Percentiles rank a stretch among this genome's conserved stretches.
Evolutionary conservation across 2,329 filamentous ascomycete species (phyloP).

Genomic region (Fusarium humuli): DNA sequence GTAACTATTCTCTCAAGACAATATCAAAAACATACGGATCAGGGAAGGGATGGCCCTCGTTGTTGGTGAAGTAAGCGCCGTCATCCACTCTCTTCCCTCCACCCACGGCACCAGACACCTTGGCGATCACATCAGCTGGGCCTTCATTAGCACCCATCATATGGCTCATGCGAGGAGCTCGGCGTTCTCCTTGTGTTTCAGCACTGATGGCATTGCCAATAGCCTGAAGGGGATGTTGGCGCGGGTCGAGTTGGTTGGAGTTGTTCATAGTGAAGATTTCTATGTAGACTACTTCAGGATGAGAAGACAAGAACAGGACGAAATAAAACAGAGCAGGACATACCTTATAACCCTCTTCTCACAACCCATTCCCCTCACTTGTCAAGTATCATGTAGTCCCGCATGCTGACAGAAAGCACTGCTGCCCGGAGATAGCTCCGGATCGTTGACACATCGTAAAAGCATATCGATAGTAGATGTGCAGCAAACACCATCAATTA

Average conservation of each 20-base stretch:
- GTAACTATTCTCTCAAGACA: rapidly evolving
- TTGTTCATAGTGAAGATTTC: not conserved
- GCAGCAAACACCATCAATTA: not conserved
- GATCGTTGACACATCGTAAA: not conserved
- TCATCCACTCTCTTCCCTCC: constrained; percentile 14
- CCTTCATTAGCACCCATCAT: constrained; percentile 5
- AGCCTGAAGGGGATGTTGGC: constrained; percentile 1
- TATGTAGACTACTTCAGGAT: not conserved
- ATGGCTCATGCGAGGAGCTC: not conserved
- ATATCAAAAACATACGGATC: not conserved
- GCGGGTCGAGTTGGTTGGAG: constrained; percentile 15
- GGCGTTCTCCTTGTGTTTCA: not conserved
- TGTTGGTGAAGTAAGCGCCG: constrained; percentile 10
- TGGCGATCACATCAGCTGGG: constrained; percentile 3
- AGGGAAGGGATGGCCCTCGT: constrained; percentile 1
- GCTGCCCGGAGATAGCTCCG: not conserved
- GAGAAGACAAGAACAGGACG: not conserved
- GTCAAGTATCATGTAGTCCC: not conserved
- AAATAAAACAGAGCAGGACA: not conserved
- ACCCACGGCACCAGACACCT: not conserved
- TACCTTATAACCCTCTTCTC: not conserved
- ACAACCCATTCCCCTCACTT: not conserved
- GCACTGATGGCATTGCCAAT: constrained; percentile 9
- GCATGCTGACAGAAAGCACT: not conserved
- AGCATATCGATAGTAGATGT: not conserved